Conservation (phyloP, 2,329 filamentous ascomycete genomes). For the Colletotrichum costaricense region DNA sequence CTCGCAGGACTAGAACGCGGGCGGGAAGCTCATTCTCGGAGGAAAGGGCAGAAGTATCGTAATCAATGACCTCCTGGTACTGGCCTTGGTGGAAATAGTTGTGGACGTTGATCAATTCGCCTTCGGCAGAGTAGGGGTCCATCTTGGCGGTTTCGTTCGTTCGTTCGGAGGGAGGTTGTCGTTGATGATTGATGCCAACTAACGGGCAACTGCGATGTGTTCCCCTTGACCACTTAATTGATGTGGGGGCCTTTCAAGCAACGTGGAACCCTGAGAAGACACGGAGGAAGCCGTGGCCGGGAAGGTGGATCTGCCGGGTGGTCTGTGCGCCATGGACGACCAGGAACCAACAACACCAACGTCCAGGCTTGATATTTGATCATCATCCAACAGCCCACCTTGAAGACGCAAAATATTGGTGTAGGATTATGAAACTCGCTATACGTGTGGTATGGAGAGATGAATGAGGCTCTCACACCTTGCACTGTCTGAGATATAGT, state of each 20-base stretch:
- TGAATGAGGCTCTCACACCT: too few relatives aligned
- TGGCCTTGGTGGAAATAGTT: conserved; percentile 83
- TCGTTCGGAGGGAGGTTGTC: conserved; percentile 7
- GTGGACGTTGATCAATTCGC: conserved; percentile 78
- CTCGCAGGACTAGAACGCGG: conserved; percentile 82
- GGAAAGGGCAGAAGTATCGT: conserved; percentile 84
- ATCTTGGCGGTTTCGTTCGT: conserved; percentile 53
- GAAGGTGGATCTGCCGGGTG: background rate
- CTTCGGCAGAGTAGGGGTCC: conserved; percentile 78
- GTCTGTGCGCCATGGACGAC: conserved; percentile 11
- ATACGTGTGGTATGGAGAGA: too few relatives aligned
- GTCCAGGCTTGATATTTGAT: background rate
- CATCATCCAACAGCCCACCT: background rate
- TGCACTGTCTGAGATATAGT: too few relatives aligned
- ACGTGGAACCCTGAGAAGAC: conserved; percentile 62
- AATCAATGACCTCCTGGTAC: conserved; percentile 87
- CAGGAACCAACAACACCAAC: background rate
- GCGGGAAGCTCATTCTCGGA: conserved; percentile 81
- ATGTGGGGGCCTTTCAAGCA: conserved; percentile 58
- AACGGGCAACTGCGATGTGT: conserved; percentile 36
- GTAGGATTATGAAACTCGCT: background rate
- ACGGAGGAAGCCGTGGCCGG: conserved; percentile 51
- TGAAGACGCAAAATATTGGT: background rate
- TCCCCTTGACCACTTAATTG: conserved; percentile 42
- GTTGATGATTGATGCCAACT: conserved; percentile 41